Evolutionary conservation across 1,284 basidiomycete species (phyloP).

Genomic region (Trametes pubescens): DNA sequence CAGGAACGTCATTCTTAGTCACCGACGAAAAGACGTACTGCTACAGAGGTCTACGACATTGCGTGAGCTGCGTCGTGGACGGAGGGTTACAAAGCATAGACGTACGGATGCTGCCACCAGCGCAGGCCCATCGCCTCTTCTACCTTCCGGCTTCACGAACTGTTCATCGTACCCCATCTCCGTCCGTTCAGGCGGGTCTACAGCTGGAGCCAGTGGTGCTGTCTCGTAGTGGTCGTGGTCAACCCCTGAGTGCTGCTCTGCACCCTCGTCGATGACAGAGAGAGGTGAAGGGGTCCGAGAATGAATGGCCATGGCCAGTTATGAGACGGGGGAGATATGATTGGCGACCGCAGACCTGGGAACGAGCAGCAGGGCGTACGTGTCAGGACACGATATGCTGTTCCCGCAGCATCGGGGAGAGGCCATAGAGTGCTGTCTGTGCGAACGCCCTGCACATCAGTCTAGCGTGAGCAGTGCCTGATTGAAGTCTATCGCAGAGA

Average conservation of each 20-base stretch:
- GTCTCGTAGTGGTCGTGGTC: conserved; percentile 32
- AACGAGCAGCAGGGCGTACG: conserved; percentile 21
- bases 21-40: conserved; percentile 34
- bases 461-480: background rate
- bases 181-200: background rate
- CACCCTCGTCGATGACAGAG: conserved; percentile 9
- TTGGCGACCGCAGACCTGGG: conserved; percentile 17
- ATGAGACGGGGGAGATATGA: conserved; percentile 14
- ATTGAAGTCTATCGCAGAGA: background rate
- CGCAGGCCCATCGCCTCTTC: conserved; percentile 51
- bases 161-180: conserved; percentile 49
- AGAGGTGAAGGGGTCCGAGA: background rate
- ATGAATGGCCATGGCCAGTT: conserved; percentile 14
- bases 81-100: conserved; percentile 9
- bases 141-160: conserved; percentile 47
- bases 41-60: conserved; percentile 34
- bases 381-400: conserved; percentile 33
- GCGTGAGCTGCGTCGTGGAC: background rate
- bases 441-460: conserved; percentile 18
- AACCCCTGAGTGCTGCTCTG: conserved; percentile 20
- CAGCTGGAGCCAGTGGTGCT: conserved; percentile 4
- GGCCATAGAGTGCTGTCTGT: conserved; percentile 21
- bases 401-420: conserved; percentile 16
- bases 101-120: conserved; percentile 51
- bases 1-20: background rate